Conservation (phyloP, 257 asterid species). For the Solanum peruvianum region DNA sequence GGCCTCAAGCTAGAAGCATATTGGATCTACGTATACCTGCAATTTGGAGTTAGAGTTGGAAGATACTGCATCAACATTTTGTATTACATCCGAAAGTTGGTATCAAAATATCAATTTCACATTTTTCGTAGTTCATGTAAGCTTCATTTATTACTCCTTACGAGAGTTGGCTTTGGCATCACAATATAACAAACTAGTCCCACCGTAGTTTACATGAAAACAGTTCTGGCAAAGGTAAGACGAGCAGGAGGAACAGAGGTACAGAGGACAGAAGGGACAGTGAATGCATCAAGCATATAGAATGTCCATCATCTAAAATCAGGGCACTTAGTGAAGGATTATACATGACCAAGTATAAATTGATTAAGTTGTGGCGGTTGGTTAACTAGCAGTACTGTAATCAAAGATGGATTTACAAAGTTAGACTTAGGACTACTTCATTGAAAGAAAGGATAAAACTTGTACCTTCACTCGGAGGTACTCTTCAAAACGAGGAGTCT, state of each 20-base stretch:
- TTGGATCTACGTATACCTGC: not conserved
- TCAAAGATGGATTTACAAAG: not conserved
- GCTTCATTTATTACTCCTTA: not conserved
- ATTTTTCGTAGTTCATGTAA: not conserved
- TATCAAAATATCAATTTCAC: not conserved
- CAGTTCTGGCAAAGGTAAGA: not conserved
- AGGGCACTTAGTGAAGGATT: not conserved
- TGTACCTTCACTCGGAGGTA: constrained; percentile 92
- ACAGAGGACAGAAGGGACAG: not conserved
- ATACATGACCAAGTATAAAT: not conserved
- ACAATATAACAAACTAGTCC: not conserved
- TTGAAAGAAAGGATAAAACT: not conserved
- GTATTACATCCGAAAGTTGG: not conserved
- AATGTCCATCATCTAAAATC: not conserved
- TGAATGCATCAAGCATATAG: not conserved
- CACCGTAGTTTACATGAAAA: not conserved
- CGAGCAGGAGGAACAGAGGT: not conserved
- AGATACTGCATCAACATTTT: not conserved
- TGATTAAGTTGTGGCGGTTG: not conserved
- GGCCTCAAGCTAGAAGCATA: not conserved
- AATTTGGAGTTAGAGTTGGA: not conserved
- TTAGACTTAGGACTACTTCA: not conserved
- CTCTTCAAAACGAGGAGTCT: constrained; percentile 94
- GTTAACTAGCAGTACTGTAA: not conserved
- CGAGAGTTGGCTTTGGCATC: not conserved